phyloP scores from a whole-genome alignment of 1,139 yeast species.

The Protomyces inouyei region DNA sequence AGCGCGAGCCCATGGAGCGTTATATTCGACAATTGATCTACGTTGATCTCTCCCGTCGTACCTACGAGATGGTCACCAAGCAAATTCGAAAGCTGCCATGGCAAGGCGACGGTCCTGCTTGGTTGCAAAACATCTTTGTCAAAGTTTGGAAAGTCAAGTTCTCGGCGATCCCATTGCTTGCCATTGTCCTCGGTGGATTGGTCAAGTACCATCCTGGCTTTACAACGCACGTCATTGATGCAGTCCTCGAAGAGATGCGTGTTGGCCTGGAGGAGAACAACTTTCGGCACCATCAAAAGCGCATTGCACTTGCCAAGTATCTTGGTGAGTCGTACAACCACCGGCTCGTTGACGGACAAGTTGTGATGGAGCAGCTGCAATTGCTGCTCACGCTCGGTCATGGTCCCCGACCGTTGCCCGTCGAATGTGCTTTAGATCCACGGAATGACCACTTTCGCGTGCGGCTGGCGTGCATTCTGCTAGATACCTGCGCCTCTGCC shows the following conservation, averaged over 20 bases:
- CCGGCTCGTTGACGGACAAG: constrained; percentile 48
- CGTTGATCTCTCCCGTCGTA: constrained; percentile 48
- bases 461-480: constrained; percentile 48
- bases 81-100: constrained; percentile 51
- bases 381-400: constrained; percentile 65
- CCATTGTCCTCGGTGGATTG: constrained; percentile 47
- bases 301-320: constrained; percentile 60
- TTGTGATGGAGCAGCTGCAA: constrained; percentile 54
- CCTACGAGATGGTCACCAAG: constrained; percentile 41
- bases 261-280: constrained; percentile 65
- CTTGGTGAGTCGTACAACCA: constrained; percentile 55
- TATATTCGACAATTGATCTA: constrained; percentile 40
- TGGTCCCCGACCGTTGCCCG: constrained; percentile 23
- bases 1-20: constrained; percentile 37
- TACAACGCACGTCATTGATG: constrained; percentile 53
- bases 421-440: constrained; percentile 43
- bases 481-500: constrained; percentile 38
- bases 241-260: constrained; percentile 57
- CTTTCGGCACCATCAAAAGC: constrained; percentile 54
- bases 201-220: constrained; percentile 44
- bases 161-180: constrained; percentile 51
- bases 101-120: constrained; percentile 44
- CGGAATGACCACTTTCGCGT: constrained; percentile 70
- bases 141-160: constrained; percentile 60
- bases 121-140: constrained; percentile 52